Evolutionary conservation across 2,329 filamentous ascomycete genomes (phyloP), one percentile per base, ranked within the genome.

Genomic region (Orbilia oligospora): DNA sequence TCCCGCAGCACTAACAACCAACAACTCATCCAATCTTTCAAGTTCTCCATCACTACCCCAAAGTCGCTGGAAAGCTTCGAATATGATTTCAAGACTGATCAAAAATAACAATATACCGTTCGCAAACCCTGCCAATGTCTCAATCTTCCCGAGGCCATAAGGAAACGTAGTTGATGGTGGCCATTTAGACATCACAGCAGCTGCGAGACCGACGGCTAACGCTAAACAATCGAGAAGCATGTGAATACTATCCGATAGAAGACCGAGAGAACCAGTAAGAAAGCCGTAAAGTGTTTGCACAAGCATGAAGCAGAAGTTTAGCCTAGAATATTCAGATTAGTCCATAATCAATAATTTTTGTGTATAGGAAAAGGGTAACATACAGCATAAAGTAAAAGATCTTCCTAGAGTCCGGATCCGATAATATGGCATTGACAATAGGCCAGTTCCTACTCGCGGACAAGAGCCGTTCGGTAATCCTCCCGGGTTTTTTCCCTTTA

Each of bases 171-270:
- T 88, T 83, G 92, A 97, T 0, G 94, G 92, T 0, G 94, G 94
- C 94, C 96, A 97, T 85, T 98, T 98, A 85, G 93, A 96, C 87
- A 97, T 93, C 5, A 99, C 94, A 0, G 95, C 92, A 30, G 96
- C 96, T 81, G 95, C 91, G 9, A 99, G 87, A 10, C 96, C 96
- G 41, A 99, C 94, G 0, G 93, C 90, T 30, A 99, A 88, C 20
- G 95, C 96, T 41, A 97, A 90, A 81, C 96, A 99, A 85, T 99
- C 96, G 82, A 99, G 98, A 83, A 99, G 95, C 96, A 99, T 99
- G 85, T 99, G 96, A 80, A 99, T 96, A 82, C 94, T 98, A 85
- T 99, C 96, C 81, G 94, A 97, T 18, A 99, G 89, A n/a, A 99
- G 88, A 1, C 96, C 96, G 4, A 99, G 87, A 0, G 96, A 99